These are phyloP conservation scores for Candida schatavii DNA, from an alignment of 805 yeast species.

Conservation along the genomic window DNA sequence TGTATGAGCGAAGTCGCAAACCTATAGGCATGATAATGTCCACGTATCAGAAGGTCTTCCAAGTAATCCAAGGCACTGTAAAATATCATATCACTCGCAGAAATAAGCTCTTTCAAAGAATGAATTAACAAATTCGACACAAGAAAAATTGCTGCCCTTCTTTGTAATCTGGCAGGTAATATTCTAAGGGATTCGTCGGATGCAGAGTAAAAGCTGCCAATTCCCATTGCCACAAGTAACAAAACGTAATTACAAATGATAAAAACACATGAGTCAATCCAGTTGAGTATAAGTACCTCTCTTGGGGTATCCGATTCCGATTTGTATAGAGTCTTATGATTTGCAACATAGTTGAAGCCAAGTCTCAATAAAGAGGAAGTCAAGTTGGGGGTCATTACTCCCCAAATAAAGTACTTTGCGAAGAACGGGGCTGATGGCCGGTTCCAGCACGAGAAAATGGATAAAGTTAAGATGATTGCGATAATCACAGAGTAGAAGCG, in stretches of 20 bases:
- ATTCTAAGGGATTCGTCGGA: no score
- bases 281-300: background rate
- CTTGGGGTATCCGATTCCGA: no score
- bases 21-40: background rate
- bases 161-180: background rate
- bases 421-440: background rate
- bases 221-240: background rate
- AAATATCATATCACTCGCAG: background rate
- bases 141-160: background rate
- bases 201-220: background rate
- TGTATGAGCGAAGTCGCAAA: background rate
- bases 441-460: no score
- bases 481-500: background rate
- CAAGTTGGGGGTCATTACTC: background rate
- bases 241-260: background rate
- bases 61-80: background rate
- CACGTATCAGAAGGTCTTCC: no score
- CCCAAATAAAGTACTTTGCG: background rate
- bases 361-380: background rate
- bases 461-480: no score
- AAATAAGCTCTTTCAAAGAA: background rate
- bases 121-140: background rate
- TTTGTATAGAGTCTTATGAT: background rate
- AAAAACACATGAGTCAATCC: background rate
- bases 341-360: background rate